Evolutionary conservation across 768 basidiomycete genomes (phyloP).

Genomic region (Serendipita sp.): DNA sequence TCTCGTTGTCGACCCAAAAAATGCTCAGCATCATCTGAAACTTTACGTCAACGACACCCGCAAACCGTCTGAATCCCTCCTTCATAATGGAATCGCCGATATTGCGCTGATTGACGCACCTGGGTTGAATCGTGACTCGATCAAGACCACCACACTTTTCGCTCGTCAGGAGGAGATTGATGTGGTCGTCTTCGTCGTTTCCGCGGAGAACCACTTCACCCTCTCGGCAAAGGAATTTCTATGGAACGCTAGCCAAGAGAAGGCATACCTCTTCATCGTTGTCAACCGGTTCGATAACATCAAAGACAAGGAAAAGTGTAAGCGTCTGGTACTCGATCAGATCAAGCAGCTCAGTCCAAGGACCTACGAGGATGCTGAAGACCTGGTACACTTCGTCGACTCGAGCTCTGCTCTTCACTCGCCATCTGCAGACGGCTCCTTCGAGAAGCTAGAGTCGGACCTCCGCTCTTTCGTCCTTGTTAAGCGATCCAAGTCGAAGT

Average conservation of each 20-base stretch:
- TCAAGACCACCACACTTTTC: slow-evolving; percentile 91
- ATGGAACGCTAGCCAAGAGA: slow-evolving; percentile 83
- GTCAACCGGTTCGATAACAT: slow-evolving; percentile 98
- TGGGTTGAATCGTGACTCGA: slow-evolving; percentile 86
- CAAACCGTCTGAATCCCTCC: slow-evolving; percentile 62
- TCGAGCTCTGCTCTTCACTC: slow-evolving; percentile 59
- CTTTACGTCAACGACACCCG: slow-evolving; percentile 78
- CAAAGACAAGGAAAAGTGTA: slow-evolving; percentile 87
- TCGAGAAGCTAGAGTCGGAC: slow-evolving; percentile 77
- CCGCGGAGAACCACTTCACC: slow-evolving; percentile 97
- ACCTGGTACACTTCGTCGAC: slow-evolving; percentile 97
- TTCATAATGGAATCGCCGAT: slow-evolving; percentile 91
- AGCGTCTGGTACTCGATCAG: slow-evolving; percentile 76
- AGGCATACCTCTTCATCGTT: slow-evolving; percentile 95
- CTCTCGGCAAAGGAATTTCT: slow-evolving; percentile 91
- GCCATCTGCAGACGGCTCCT: slow-evolving; percentile 50
- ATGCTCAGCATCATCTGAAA: slow-evolving; percentile 60
- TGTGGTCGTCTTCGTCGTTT: slow-evolving; percentile 95
- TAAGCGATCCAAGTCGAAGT: slow-evolving; percentile 93
- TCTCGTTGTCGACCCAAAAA: slow-evolving; percentile 62
- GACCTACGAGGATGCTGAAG: slow-evolving; percentile 78
- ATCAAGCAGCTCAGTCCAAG: slow-evolving; percentile 84
- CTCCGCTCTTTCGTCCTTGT: slow-evolving; percentile 88
- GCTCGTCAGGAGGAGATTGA: slow-evolving; percentile 96
- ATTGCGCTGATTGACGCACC: slow-evolving; percentile 98